A percentile compares a stretch with the other conserved stretches of the same genome.
These are phyloP conservation scores for Raddia guianensis DNA, from an alignment of 176 grass and related monocot species.

Conservation along the genomic window DNA sequence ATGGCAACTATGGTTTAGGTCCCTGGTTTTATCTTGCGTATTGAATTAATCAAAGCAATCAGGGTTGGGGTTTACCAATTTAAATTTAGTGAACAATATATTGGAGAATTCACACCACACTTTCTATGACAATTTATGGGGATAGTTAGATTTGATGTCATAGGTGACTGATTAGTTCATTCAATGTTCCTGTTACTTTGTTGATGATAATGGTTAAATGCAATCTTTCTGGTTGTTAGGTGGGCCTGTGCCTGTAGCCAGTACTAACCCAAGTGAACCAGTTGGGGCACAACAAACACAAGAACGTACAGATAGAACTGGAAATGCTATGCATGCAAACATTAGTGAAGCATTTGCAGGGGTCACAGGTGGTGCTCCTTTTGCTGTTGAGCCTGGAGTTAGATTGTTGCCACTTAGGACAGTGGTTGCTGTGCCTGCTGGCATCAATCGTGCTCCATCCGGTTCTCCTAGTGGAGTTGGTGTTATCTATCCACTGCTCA, in stretches of 20 bases:
- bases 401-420: conserved; percentile 80
- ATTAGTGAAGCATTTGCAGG: conserved; percentile 57
- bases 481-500: conserved; percentile 63
- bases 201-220: conserved; percentile 44
- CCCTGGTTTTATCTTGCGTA: neutral
- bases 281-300: conserved; percentile 66
- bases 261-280: conserved; percentile 55
- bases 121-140: conserved; percentile 30
- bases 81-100: conserved; percentile 12
- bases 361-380: conserved; percentile 46
- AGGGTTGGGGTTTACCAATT: neutral
- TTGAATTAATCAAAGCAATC: conserved; percentile 20
- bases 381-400: conserved; percentile 75
- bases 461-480: conserved; percentile 56
- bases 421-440: conserved; percentile 76
- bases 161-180: neutral
- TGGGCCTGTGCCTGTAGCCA: conserved; percentile 57
- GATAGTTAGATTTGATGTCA: conserved; percentile 15
- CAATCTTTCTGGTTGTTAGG: conserved; percentile 54
- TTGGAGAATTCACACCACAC: neutral
- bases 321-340: conserved; percentile 55
- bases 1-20: neutral
- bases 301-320: conserved; percentile 49
- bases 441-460: conserved; percentile 45
- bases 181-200: conserved; percentile 34